phyloP scores from a whole-genome alignment of 1,139 yeast species.

The Zygoascus hellenicus region DNA sequence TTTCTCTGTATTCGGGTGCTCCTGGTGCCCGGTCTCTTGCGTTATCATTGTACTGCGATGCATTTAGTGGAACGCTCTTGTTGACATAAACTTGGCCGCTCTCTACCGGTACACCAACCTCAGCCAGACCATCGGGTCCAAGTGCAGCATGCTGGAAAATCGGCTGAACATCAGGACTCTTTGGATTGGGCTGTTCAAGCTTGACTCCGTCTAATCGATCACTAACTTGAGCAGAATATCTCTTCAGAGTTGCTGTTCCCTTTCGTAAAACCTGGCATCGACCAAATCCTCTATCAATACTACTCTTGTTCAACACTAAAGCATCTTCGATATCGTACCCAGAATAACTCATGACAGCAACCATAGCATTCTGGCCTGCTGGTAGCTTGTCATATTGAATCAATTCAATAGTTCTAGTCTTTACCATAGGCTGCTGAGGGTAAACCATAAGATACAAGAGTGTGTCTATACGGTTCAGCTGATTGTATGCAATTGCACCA shows the following conservation, averaged over 20 bases:
- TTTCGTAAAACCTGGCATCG: constrained; percentile 96
- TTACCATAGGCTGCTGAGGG: constrained; percentile 99
- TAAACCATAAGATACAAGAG: constrained; percentile 90
- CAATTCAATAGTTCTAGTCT: constrained; percentile 91
- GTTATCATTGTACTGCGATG: constrained; percentile 28
- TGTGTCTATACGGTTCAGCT: constrained; percentile 92
- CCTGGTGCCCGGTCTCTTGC: constrained; percentile 17
- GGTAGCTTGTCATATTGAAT: constrained; percentile 95
- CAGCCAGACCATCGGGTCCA: constrained; percentile 96
- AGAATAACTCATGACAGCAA: constrained; percentile 97
- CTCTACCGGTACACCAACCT: constrained; percentile 85
- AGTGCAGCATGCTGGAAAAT: constrained; percentile 79
- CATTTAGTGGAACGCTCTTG: constrained; percentile 85
- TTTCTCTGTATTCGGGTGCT: constrained; percentile 63
- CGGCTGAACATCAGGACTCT: constrained; percentile 43
- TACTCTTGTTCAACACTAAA: constrained; percentile 82
- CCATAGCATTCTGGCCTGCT: constrained; percentile 98
- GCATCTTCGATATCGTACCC: constrained; percentile 99
- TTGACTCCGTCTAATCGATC: constrained; percentile 91
- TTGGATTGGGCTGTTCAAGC: constrained; percentile 43
- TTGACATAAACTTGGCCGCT: constrained; percentile 93
- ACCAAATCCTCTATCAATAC: constrained; percentile 95
- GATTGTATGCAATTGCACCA: constrained; percentile 98
- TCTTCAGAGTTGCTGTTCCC: constrained; percentile 79
- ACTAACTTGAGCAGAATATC: constrained; percentile 89